Conservation (phyloP, 495 filamentous ascomycete species). For the Sabuloglossum arenarium region DNA sequence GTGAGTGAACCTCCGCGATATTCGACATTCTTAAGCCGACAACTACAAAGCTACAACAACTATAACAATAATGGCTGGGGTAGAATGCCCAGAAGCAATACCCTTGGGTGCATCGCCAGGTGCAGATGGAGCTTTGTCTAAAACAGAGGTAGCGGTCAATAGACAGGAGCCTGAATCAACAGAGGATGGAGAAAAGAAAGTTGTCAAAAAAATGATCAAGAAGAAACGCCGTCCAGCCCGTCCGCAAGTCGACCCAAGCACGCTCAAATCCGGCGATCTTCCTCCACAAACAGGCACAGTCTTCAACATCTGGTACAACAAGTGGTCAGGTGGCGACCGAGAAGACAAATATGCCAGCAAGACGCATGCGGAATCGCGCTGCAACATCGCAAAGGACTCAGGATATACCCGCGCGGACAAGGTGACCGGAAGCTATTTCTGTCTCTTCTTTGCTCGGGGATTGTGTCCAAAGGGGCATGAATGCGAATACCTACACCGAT, state of each 20-base stretch:
- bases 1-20: background rate
- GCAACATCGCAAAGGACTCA: constrained; percentile 58
- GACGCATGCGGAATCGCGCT: constrained; percentile 50
- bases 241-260: constrained; percentile 61
- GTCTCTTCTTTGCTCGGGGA: constrained; percentile 72
- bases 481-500: constrained; percentile 84
- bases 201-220: constrained; percentile 34
- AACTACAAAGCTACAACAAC: background rate
- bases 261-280: constrained; percentile 53
- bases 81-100: background rate
- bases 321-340: constrained; percentile 84
- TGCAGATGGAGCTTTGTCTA: background rate
- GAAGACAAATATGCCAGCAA: constrained; percentile 77
- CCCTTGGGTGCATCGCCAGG: background rate
- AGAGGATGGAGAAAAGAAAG: constrained; percentile 30
- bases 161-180: constrained; percentile 12
- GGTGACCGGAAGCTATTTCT: constrained; percentile 66
- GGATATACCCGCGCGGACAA: constrained; percentile 84
- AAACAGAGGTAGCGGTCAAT: background rate
- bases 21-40: too few relatives aligned
- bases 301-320: constrained; percentile 95
- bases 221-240: constrained; percentile 47
- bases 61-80: background rate
- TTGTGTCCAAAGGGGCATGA: constrained; percentile 71
- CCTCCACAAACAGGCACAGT: constrained; percentile 80